A percentile compares a stretch with the other conserved stretches of the same genome.
phyloP scores from a whole-genome alignment of 352 stramenopile species.

The Globisporangium canariense region DNA sequence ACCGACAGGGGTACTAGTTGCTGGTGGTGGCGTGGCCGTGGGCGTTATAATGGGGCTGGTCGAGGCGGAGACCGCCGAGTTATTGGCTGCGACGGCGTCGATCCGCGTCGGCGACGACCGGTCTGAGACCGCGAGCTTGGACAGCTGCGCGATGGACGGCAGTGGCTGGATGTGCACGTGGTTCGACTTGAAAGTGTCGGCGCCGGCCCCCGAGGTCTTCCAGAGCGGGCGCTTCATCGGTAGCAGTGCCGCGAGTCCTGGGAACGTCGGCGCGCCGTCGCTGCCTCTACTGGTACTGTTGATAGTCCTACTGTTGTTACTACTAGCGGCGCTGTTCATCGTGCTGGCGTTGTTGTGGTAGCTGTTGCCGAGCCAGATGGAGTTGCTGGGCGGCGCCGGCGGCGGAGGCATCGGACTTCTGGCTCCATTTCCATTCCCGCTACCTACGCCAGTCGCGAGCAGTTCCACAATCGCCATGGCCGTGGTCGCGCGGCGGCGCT shows the following conservation, averaged over 20 bases:
- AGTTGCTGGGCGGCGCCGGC: not conserved
- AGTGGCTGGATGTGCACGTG: slow-evolving; percentile 16
- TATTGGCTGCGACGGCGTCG: not conserved
- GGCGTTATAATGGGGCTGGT: not conserved
- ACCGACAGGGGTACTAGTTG: not conserved
- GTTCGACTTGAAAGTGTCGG: not conserved
- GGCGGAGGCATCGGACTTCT: not conserved
- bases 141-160: slow-evolving; percentile 17
- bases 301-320: not conserved
- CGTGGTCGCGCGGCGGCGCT: slow-evolving; percentile 11
- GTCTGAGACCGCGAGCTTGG: slow-evolving; percentile 13
- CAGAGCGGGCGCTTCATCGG: slow-evolving; percentile 17
- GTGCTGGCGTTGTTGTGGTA: not conserved
- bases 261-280: not conserved
- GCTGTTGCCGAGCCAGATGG: slow-evolving; percentile 5
- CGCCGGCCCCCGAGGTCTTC: not conserved
- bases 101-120: slow-evolving; percentile 12
- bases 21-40: not conserved
- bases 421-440: not conserved
- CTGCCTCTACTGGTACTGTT: not conserved
- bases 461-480: slow-evolving; percentile 19
- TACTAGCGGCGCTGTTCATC: not conserved
- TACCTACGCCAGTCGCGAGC: not conserved
- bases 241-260: slow-evolving; percentile 6
- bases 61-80: not conserved